These are phyloP conservation scores for Blechomonas ayalai DNA, from an alignment of 208 protist genomes.

Conservation along the genomic window DNA sequence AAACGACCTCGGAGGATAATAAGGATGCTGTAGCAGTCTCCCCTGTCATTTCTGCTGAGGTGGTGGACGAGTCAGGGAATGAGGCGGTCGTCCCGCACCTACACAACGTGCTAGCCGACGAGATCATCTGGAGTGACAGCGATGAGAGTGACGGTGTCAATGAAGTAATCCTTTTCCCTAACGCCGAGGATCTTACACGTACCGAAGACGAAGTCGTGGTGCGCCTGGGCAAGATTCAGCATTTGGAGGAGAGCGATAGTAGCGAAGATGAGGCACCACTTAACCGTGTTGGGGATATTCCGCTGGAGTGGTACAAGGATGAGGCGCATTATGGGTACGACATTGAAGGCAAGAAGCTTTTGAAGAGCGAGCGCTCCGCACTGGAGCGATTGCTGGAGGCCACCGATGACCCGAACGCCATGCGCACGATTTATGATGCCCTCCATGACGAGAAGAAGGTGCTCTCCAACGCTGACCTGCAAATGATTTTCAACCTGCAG, in stretches of 20 bases:
- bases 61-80: background rate
- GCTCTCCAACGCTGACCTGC: slow-evolving; percentile 84
- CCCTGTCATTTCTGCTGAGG: background rate
- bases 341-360: slow-evolving; percentile 85
- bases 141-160: slow-evolving; percentile 2
- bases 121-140: slow-evolving; percentile 70
- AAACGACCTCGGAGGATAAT: too few relatives aligned
- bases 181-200: slow-evolving; percentile 56
- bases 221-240: slow-evolving; percentile 65
- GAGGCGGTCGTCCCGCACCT: background rate
- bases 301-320: slow-evolving; percentile 93
- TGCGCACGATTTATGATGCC: slow-evolving; percentile 90
- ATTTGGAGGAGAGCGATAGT: slow-evolving; percentile 79
- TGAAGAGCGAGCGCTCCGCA: slow-evolving; percentile 81
- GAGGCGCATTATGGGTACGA: slow-evolving; percentile 92
- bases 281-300: slow-evolving; percentile 91
- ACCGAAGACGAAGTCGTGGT: slow-evolving; percentile 22
- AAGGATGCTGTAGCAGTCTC: too few relatives aligned
- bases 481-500: slow-evolving; percentile 91
- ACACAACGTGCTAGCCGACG: slow-evolving; percentile 28
- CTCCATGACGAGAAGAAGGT: slow-evolving; percentile 87
- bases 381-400: slow-evolving; percentile 88
- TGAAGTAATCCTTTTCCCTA: slow-evolving; percentile 74
- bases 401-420: slow-evolving; percentile 87
- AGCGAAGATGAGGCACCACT: slow-evolving; percentile 87